Evolutionary conservation across 441 rosid species (phyloP), one percentile per base, ranked within the genome.

Genomic region (Pelargonium fulgidum): DNA sequence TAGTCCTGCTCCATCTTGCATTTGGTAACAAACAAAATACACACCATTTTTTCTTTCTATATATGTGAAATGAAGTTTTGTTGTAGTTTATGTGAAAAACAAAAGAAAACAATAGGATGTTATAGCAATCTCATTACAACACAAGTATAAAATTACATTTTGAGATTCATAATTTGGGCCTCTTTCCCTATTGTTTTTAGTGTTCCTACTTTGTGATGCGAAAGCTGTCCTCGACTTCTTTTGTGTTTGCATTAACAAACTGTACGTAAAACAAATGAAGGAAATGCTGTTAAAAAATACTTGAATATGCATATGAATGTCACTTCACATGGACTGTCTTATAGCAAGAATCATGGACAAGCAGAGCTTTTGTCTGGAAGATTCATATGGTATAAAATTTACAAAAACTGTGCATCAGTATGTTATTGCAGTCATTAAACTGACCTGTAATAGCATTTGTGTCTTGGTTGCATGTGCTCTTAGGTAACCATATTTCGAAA

Each of bases 371-470:
- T 22, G 24, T 22, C 24, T 22, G 24, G 24, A 22, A 22, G 24
- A 22, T 22, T 22, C 24, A 22, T 22, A 0, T 22, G 24, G 24
- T 22, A 22, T 22, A 22, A 22, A 22, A 22, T 22, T 22, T 22
- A 22, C 24, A 0, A 22, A 22, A 22, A 22, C 1, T 1, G 24
- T 22, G 24, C 1, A 22, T 22, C 24, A 1, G 1, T 22, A 22
- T 22, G 24, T 22, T 22, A 22, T 22, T 22, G 24, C 24, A 22
- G 1, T 22, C 24, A 22, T 22, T 22, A 22, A 22, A 48, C 79
- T 63, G 42, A 88, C 89, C 91, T 88, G 85, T 33, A 85, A 45
- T 24, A 41, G 71, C 2, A 88, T 62, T 39, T 82, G 84, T 41
- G 69, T 62, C 72, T 36, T 75, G 66, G 83, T 81, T 6, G 87